These are phyloP conservation scores for Cyclotella atomus DNA, from an alignment of 108 stramenopile genomes.

Conservation along the genomic window DNA sequence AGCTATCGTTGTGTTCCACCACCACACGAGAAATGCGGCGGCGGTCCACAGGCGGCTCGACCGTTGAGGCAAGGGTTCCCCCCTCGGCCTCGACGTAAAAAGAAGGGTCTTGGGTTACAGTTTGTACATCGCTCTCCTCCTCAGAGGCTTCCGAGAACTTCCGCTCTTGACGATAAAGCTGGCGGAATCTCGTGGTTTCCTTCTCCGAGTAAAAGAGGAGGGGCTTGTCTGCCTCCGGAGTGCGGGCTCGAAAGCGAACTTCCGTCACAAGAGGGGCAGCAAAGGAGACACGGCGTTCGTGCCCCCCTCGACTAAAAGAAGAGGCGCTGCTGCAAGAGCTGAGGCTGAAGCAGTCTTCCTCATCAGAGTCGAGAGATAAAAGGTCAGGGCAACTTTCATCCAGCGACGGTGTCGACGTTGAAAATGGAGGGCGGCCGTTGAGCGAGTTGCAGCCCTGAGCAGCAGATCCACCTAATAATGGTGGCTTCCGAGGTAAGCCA, in stretches of 20 bases:
- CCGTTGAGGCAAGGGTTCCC: conserved; percentile 22
- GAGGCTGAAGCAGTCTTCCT: conserved; percentile 47
- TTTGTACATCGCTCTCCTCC: conserved; percentile 30
- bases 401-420: neutral
- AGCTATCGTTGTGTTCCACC: conserved; percentile 76
- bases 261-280: conserved; percentile 71
- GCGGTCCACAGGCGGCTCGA: conserved; percentile 35
- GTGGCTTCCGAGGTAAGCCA: neutral
- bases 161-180: conserved; percentile 80
- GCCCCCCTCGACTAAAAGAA: conserved; percentile 27
- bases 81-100: conserved; percentile 29
- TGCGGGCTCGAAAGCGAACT: conserved; percentile 68
- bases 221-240: conserved; percentile 44
- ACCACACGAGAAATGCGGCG: conserved; percentile 84
- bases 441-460: neutral
- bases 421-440: neutral
- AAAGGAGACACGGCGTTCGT: conserved; percentile 70
- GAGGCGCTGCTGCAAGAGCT: conserved; percentile 63
- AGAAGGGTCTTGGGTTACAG: conserved; percentile 48
- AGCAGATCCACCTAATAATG: conserved; percentile 26
- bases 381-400: conserved; percentile 50
- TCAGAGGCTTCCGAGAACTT: conserved; percentile 49
- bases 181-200: conserved; percentile 84
- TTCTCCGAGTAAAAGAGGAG: conserved; percentile 68
- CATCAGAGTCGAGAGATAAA: conserved; percentile 41